These are phyloP conservation scores for Penicillium hordei DNA, from an alignment of 2,329 filamentous ascomycete species.

Conservation along the genomic window DNA sequence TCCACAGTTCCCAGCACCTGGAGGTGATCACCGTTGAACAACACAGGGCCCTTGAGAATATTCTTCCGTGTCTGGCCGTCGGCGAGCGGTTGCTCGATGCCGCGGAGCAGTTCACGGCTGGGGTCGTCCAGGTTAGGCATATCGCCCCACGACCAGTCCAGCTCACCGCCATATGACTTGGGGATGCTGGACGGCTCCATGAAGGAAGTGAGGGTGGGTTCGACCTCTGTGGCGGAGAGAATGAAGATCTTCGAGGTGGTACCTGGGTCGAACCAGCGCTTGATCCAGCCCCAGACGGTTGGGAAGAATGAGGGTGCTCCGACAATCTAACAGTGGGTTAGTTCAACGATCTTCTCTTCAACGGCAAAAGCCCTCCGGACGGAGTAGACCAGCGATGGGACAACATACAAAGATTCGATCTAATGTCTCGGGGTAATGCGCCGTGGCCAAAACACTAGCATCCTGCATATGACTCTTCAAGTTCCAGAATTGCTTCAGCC, in stretches of 20 bases:
- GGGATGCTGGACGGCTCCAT: constrained; percentile 83
- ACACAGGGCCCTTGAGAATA: constrained; percentile 38
- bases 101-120: constrained; percentile 35
- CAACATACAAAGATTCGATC: constrained; percentile 69
- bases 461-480: constrained; percentile 92
- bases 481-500: constrained; percentile 94
- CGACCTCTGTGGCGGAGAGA: constrained; percentile 69
- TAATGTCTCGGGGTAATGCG: constrained; percentile 91
- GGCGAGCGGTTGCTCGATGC: constrained; percentile 29
- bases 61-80: constrained; percentile 28
- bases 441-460: constrained; percentile 81
- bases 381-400: not conserved
- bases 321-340: constrained; percentile 60
- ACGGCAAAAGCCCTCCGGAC: too few species aligned
- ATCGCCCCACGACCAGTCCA: constrained; percentile 79
- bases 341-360: not conserved
- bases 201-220: constrained; percentile 73
- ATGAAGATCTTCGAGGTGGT: constrained; percentile 97
- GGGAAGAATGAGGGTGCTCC: constrained; percentile 88
- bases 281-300: constrained; percentile 89
- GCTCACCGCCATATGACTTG: constrained; percentile 81
- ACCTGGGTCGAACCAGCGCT: constrained; percentile 91
- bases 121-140: constrained; percentile 67
- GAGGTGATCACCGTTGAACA: constrained; percentile 36
- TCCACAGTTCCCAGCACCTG: constrained; percentile 37